These are phyloP conservation scores for Wickerhamomyces tratensis DNA, from an alignment of 805 yeast genomes.

Conservation along the genomic window DNA sequence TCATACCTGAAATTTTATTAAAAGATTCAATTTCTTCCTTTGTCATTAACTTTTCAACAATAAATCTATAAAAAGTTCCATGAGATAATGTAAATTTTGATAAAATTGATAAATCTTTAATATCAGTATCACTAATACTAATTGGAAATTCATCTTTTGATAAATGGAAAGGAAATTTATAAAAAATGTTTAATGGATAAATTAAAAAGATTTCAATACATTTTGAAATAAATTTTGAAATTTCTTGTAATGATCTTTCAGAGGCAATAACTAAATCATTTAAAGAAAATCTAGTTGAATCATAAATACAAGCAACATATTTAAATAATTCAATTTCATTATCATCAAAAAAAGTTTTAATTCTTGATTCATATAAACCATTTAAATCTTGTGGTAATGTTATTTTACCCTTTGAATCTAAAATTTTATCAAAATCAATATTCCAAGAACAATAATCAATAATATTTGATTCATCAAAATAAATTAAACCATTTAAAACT, in stretches of 20 bases:
- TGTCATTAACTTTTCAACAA: constrained; percentile 18
- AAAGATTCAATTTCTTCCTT: constrained; percentile 19
- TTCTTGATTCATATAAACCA: constrained; percentile 9
- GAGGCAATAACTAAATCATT: constrained; percentile 29
- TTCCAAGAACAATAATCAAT: constrained; percentile 8
- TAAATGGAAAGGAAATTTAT: constrained; percentile 37
- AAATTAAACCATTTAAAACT: not conserved
- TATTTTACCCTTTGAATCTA: not conserved
- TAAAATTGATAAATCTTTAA: constrained; percentile 26
- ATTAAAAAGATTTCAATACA: constrained; percentile 25
- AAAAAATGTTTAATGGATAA: constrained; percentile 29
- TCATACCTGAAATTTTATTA: constrained; percentile 33
- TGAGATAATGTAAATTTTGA: constrained; percentile 31
- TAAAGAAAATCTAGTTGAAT: constrained; percentile 24
- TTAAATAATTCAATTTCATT: constrained; percentile 19
- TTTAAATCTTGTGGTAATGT: constrained; percentile 5
- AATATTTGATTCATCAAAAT: constrained; percentile 1
- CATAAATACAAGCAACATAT: constrained; percentile 32
- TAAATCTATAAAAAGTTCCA: constrained; percentile 25
- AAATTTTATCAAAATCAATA: constrained; percentile 8
- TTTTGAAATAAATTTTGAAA: constrained; percentile 22
- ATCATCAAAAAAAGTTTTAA: constrained; percentile 12
- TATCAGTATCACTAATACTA: constrained; percentile 17
- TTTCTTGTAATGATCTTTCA: constrained; percentile 22
- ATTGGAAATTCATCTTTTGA: constrained; percentile 14